Evolutionary conservation across 495 filamentous ascomycete genomes (phyloP).

Genomic region (Corynascus novoguineensis): DNA sequence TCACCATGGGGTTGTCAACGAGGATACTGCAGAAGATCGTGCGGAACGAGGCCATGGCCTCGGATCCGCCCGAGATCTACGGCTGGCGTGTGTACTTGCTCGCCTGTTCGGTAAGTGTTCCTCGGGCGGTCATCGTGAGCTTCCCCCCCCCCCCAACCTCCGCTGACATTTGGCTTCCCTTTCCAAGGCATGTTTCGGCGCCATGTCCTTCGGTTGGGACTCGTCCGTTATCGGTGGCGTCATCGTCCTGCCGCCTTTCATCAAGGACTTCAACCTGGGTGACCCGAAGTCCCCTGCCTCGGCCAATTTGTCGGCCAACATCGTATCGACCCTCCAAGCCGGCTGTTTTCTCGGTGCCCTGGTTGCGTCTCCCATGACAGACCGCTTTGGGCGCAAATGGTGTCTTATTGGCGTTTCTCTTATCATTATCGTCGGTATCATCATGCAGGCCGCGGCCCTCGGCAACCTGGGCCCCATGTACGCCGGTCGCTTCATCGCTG

Average conservation of each 20-base stretch:
- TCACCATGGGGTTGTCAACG: constrained; percentile 25
- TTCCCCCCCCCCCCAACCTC: not conserved
- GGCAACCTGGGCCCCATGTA: constrained; percentile 54
- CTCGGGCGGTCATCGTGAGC: not conserved
- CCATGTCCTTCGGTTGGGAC: constrained; percentile 65
- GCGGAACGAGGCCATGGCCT: constrained; percentile 73
- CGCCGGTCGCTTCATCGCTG: constrained; percentile 56
- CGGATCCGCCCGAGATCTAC: constrained; percentile 70
- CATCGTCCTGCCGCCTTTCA: constrained; percentile 46
- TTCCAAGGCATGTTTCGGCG: constrained; percentile 63
- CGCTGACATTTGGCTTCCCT: not conserved
- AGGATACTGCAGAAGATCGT: constrained; percentile 58
- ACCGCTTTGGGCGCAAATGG: constrained; percentile 46
- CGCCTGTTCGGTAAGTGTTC: constrained; percentile 56
- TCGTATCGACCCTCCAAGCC: constrained; percentile 53
- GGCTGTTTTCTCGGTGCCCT: constrained; percentile 48
- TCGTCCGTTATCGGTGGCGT: constrained; percentile 64
- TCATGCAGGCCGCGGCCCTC: constrained; percentile 49
- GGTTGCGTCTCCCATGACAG: constrained; percentile 33
- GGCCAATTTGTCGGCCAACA: constrained; percentile 39
- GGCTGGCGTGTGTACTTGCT: constrained; percentile 69
- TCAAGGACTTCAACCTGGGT: constrained; percentile 37
- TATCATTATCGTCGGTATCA: constrained; percentile 50
- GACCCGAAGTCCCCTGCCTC: constrained; percentile 23
- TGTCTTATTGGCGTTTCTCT: constrained; percentile 53